Percentiles rank a stretch among this genome's conserved stretches.
phyloP scores from a whole-genome alignment of 2,329 filamentous ascomycete species.

The Aspergillus melleus region DNA sequence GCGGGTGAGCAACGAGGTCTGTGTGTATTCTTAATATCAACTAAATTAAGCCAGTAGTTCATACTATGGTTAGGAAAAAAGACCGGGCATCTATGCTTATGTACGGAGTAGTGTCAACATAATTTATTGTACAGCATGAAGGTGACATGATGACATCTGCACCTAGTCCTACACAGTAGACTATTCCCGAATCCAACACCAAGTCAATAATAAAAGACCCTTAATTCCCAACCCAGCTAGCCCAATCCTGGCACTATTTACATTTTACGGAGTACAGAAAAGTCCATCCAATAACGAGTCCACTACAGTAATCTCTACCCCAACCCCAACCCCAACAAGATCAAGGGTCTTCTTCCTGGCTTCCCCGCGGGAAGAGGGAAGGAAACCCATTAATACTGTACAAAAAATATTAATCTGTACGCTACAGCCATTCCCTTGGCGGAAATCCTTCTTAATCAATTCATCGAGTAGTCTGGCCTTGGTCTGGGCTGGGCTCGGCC shows the following conservation, averaged over 20 bases:
- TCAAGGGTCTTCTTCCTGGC: background rate
- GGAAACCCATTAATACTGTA: no score
- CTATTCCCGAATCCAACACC: background rate
- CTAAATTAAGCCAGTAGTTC: no score
- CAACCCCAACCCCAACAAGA: background rate
- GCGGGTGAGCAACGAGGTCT: background rate
- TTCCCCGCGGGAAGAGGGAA: background rate
- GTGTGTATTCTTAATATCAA: background rate
- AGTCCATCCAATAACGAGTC: no score
- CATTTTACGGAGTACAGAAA: background rate
- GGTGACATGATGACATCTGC: no score
- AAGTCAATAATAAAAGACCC: no score
- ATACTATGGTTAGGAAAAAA: no score
- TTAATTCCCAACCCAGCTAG: background rate
- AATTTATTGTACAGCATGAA: no score
- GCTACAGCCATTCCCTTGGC: background rate
- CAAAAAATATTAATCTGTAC: background rate
- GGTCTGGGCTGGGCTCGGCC: background rate
- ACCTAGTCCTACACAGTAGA: no score
- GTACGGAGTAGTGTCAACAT: no score
- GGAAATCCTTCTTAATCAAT: background rate
- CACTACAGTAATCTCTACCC: background rate
- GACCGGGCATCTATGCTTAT: no score
- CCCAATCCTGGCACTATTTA: background rate
- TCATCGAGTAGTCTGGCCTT: background rate